Conservation (phyloP, 305 asterid genomes). For the Coffea humblotiana region DNA sequence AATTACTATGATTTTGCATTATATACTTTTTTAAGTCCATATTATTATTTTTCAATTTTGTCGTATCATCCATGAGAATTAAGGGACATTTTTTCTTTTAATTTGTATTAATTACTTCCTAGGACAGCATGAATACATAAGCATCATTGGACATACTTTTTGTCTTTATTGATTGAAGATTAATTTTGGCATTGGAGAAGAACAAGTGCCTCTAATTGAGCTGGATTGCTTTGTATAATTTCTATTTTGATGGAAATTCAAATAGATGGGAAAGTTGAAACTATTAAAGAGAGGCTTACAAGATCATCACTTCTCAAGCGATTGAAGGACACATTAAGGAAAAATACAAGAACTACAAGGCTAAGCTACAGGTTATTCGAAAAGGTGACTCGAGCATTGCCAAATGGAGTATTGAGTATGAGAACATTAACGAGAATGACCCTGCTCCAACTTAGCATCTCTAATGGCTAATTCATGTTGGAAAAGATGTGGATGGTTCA, state of each 20-base stretch:
- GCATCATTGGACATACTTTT: too few species aligned
- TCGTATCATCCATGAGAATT: too few species aligned
- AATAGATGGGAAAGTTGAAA: slow-evolving; percentile 1
- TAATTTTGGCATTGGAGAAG: too few species aligned
- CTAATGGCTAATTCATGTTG: not conserved
- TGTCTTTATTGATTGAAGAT: too few species aligned
- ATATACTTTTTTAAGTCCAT: too few species aligned
- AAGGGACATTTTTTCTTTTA: too few species aligned
- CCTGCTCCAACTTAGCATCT: not conserved
- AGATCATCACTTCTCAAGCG: not conserved
- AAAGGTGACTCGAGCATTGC: not conserved
- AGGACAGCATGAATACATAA: too few species aligned
- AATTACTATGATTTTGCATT: too few species aligned
- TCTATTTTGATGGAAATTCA: not conserved
- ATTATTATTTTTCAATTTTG: too few species aligned
- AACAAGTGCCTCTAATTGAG: too few species aligned
- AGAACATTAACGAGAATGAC: not conserved
- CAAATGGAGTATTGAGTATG: not conserved
- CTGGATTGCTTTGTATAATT: too few species aligned
- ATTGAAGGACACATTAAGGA: not conserved
- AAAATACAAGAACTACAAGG: not conserved
- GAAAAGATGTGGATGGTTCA: not conserved
- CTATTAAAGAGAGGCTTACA: not conserved
- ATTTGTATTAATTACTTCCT: too few species aligned
- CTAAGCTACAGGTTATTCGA: not conserved